phyloP scores from a whole-genome alignment of 495 filamentous ascomycete species.

The Saxophila tyrrhenica region DNA sequence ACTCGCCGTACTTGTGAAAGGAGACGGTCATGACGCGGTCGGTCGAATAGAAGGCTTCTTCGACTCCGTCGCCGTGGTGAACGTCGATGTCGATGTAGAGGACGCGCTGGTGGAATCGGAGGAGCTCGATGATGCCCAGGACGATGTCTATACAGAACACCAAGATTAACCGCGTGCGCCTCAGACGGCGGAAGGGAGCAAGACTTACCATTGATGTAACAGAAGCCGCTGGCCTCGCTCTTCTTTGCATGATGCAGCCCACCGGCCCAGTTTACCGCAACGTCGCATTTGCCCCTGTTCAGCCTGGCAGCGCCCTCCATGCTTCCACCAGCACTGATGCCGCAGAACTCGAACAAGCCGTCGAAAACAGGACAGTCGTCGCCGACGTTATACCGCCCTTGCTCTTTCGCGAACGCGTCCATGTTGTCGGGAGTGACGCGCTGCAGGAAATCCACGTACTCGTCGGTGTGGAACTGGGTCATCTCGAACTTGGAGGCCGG shows the following conservation, averaged over 20 bases:
- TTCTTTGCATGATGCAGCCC: slow-evolving; percentile 97
- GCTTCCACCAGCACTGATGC: slow-evolving; percentile 90
- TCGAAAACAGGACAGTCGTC: slow-evolving; percentile 98
- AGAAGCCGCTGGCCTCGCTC: slow-evolving; percentile 93
- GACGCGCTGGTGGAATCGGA: slow-evolving; percentile 85
- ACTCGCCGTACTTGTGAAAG: slow-evolving; percentile 98
- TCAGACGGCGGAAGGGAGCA: neutral
- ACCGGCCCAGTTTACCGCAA: slow-evolving; percentile 96
- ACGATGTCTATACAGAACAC: slow-evolving; percentile 65
- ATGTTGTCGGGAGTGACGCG: slow-evolving; percentile 98
- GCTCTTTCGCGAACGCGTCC: slow-evolving; percentile 84
- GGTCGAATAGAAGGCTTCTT: slow-evolving; percentile 95
- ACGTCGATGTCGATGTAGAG: slow-evolving; percentile 98
- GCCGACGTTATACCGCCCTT: slow-evolving; percentile 93
- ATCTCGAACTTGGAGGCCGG: slow-evolving; percentile 92
- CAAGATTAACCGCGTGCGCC: neutral
- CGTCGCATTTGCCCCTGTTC: slow-evolving; percentile 89
- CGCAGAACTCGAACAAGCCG: slow-evolving; percentile 95
- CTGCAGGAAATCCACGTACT: slow-evolving; percentile 96
- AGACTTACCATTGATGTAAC: slow-evolving; percentile 83
- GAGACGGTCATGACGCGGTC: slow-evolving; percentile 97
- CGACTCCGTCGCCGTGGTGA: slow-evolving; percentile 94
- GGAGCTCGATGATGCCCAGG: slow-evolving; percentile 87
- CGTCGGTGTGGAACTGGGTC: slow-evolving; percentile 99
- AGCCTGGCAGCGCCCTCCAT: slow-evolving; percentile 93